Conservation (phyloP, 805 yeast genomes). For the Starmerella vaccinii region DNA sequence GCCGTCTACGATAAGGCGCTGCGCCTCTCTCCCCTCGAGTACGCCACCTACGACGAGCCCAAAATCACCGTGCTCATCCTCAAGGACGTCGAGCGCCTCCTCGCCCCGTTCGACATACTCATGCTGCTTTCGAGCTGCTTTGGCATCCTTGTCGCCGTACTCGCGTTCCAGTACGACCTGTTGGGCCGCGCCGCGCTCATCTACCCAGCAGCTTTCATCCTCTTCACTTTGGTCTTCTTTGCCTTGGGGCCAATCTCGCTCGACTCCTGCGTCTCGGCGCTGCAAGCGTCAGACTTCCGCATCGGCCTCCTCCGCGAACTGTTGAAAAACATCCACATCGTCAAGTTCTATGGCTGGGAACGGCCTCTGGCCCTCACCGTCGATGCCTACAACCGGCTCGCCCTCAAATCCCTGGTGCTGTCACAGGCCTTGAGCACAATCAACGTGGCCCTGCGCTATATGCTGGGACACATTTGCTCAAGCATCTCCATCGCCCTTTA, state of each 20-base stretch:
- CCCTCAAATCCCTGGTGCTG: background rate
- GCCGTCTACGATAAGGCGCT: background rate
- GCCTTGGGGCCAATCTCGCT: background rate
- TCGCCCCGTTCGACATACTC: background rate
- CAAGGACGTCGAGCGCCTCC: background rate
- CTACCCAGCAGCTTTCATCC: background rate
- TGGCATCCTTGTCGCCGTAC: background rate
- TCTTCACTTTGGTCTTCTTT: background rate
- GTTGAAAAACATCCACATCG: conserved; percentile 60
- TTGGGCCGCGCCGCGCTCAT: background rate
- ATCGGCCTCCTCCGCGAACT: conserved; percentile 67
- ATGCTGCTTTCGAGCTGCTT: background rate
- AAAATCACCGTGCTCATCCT: background rate
- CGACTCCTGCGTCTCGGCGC: background rate
- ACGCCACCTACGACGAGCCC: background rate
- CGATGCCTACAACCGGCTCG: conserved; percentile 5
- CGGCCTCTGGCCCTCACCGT: conserved; percentile 53
- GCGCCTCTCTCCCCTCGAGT: background rate
- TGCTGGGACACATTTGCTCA: background rate
- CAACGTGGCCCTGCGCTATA: background rate
- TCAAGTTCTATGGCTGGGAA: conserved; percentile 88
- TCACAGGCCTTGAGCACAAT: background rate
- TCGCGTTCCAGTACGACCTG: background rate
- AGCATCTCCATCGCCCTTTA: background rate
- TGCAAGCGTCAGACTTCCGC: conserved; percentile 51